Evolutionary conservation across 805 yeast genomes (phyloP).

Genomic region (Wickerhamiella kazuoi): DNA sequence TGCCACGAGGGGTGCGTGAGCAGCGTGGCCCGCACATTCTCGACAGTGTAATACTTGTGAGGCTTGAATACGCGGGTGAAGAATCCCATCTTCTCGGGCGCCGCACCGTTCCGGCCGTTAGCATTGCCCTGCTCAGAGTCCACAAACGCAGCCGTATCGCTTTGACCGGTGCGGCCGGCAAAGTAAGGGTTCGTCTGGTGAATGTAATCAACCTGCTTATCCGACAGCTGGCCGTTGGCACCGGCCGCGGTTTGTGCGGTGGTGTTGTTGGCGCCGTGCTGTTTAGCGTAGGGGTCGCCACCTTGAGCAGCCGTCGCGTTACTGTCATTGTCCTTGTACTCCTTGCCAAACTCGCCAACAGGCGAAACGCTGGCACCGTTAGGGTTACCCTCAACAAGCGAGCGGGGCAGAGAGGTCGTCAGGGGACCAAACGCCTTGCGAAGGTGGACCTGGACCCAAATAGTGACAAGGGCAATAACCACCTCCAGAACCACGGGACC

Average conservation of each 20-base stretch:
- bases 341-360: not conserved
- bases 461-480: slow-evolving; percentile 45
- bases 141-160: slow-evolving; percentile 22
- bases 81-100: not conserved
- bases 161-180: slow-evolving; percentile 3
- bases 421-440: slow-evolving; percentile 49
- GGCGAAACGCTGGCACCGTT: not conserved
- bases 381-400: slow-evolving; percentile 9
- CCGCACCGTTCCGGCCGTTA: not conserved
- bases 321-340: not conserved
- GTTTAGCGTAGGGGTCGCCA: not conserved
- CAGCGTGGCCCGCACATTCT: slow-evolving; percentile 13
- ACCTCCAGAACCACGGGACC: slow-evolving; percentile 74
- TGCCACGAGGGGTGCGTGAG: slow-evolving; percentile 18
- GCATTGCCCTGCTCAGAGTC: slow-evolving; percentile 1
- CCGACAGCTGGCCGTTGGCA: not conserved
- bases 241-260: not conserved
- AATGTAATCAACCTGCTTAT: not conserved
- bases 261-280: not conserved
- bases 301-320: not conserved
- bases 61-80: slow-evolving; percentile 38
- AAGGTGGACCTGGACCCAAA: slow-evolving; percentile 49
- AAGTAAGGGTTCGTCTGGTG: not conserved
- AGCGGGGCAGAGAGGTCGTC: slow-evolving; percentile 24
- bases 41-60: slow-evolving; percentile 30